Evolutionary conservation across 108 stramenopile genomes (phyloP), one percentile per base, ranked within the genome.

Genomic region (Schizochytrium sp.): DNA sequence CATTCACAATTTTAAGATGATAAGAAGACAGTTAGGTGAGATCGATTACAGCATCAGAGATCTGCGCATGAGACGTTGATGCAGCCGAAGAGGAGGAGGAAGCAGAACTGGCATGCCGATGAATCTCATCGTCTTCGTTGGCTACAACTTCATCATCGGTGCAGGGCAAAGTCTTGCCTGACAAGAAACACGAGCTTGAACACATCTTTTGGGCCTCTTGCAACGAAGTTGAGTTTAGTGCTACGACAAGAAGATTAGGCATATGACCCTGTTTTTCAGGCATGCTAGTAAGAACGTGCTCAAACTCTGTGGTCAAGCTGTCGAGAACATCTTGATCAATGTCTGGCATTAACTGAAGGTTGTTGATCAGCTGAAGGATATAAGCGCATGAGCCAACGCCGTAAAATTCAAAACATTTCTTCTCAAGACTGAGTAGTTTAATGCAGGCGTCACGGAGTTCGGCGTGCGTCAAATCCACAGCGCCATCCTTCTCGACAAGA

Each of bases 381-480:
- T 69, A 69, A 5, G 64, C 64, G 64, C 64, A 69, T 28, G 64
- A 8, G 7, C 3, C 64, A 8, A 69, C 64, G 7, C 64, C 64
- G 64, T 44, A 69, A 38, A 38, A 69, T 7, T 15, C 44, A 38
- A 69, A 69, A 44, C 64, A 69, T 44, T 2, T 38, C 64, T 38
- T 7, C 64, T 69, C 64, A 12, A 69, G 28, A 44, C 3, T 44
- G 12, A 69, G 64, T 44, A 69, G 15, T 44, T 15, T 69, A 15
- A 69, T 69, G 64, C 64, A 69, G 5, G 64, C 10, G 64, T 69
- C 64, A 7, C 64, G 12, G 28, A 69, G 64, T 44, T 69, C 64
- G 12, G 64, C 64, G 28, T 69, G 64, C 0, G 64, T 69, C 19
- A 69, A 44, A 44, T 69, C 64, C 12, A 69, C 64, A 15, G 64